These are phyloP conservation scores for Penicillium sp. DNA, from an alignment of 2,329 filamentous ascomycete genomes.

Conservation along the genomic window DNA sequence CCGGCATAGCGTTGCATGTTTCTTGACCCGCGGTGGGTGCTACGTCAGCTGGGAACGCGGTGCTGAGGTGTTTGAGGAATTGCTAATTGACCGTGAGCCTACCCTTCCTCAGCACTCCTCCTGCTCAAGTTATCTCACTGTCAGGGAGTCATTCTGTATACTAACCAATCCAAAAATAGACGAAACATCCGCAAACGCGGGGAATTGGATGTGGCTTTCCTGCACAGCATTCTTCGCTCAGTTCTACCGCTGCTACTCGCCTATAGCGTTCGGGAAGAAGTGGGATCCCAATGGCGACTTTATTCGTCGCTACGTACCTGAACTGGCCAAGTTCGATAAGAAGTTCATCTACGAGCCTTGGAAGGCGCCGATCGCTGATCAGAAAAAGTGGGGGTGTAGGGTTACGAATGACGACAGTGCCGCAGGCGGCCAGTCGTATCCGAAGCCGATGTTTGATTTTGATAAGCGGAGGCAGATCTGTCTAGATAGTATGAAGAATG, in stretches of 20 bases:
- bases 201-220: conserved; percentile 60
- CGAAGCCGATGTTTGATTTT: conserved; percentile 81
- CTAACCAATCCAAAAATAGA: conserved; percentile 18
- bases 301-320: conserved; percentile 70
- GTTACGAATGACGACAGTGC: conserved; percentile 62
- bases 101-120: background rate
- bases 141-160: background rate
- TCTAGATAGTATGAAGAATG: conserved; percentile 71
- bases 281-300: conserved; percentile 72
- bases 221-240: conserved; percentile 72
- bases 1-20: conserved; percentile 78
- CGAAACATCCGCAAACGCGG: conserved; percentile 36
- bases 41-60: conserved; percentile 82
- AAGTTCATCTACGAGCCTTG: conserved; percentile 83
- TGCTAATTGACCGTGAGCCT: conserved; percentile 66
- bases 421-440: conserved; percentile 61
- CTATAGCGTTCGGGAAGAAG: conserved; percentile 74
- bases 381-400: conserved; percentile 70
- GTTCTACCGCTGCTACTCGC: conserved; percentile 51
- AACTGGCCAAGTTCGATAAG: conserved; percentile 65
- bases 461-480: conserved; percentile 66
- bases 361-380: conserved; percentile 72
- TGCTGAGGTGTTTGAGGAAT: conserved; percentile 78
- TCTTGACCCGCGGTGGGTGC: conserved; percentile 78
- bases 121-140: background rate